These are phyloP conservation scores for Citrus mangshanensis DNA, from an alignment of 345 rosid species.

Conservation along the genomic window DNA sequence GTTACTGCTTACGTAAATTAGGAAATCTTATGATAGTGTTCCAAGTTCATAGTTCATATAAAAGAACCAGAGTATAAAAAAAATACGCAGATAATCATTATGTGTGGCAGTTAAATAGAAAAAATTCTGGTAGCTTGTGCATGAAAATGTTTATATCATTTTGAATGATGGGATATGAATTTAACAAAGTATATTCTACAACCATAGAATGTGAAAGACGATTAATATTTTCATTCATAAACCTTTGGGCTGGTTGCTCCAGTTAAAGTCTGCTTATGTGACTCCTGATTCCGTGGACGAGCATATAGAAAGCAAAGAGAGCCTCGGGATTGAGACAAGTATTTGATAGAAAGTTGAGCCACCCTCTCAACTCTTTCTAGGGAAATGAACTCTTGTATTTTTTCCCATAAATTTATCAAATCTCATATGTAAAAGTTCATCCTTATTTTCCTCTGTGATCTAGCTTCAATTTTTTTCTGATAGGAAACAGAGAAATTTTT, in stretches of 20 bases:
- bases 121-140: not conserved
- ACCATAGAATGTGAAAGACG: not conserved
- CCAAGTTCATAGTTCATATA: not conserved
- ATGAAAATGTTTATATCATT: not conserved
- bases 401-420: not conserved
- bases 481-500: no score
- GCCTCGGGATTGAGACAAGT: conserved; percentile 15
- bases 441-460: not conserved
- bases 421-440: not conserved
- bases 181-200: not conserved
- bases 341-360: conserved; percentile 19
- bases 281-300: conserved; percentile 27
- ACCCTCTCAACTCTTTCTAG: not conserved
- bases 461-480: no score
- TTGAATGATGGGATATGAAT: not conserved
- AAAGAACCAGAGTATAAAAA: not conserved
- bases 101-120: not conserved
- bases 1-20: not conserved
- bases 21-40: not conserved
- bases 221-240: not conserved
- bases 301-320: conserved; percentile 16
- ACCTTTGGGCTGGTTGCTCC: not conserved
- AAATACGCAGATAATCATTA: not conserved
- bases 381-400: not conserved
- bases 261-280: conserved; percentile 23